Evolutionary conservation across 2,329 filamentous ascomycete genomes (phyloP).

Genomic region (Xylaria sp.): DNA sequence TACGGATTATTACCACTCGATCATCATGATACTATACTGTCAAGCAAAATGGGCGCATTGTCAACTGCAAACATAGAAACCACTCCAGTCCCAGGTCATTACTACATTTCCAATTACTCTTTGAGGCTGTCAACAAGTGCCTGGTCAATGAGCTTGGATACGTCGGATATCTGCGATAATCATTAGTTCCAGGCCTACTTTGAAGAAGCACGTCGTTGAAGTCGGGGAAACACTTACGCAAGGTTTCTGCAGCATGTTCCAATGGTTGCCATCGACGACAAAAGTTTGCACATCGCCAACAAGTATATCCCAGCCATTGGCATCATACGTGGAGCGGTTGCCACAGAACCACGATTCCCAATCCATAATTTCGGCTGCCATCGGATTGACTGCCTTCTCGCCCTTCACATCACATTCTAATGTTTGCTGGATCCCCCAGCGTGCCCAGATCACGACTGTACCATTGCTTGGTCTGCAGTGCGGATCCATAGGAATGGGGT

Average conservation of each 20-base stretch:
- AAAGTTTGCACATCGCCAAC: constrained; percentile 12
- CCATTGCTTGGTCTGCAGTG: constrained; percentile 6
- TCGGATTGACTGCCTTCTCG: background rate
- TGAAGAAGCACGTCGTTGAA: background rate
- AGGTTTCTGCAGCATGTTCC: constrained; percentile 16
- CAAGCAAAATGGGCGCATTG: background rate
- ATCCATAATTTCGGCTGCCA: constrained; percentile 13
- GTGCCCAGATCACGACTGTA: constrained; percentile 18
- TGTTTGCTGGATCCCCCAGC: constrained; percentile 9
- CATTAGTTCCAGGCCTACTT: background rate
- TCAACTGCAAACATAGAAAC: background rate
- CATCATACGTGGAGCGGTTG: constrained; percentile 11
- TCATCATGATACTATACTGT: too few relatives aligned
- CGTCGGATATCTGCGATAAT: constrained; percentile 2
- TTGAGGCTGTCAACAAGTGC: background rate
- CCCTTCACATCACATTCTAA: background rate
- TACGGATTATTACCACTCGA: too few relatives aligned
- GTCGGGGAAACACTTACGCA: constrained; percentile 13
- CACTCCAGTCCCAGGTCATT: too few relatives aligned
- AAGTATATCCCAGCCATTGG: constrained; percentile 17
- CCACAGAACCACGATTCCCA: constrained; percentile 16
- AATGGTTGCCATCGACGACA: constrained; percentile 18
- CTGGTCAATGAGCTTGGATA: constrained; percentile 11
- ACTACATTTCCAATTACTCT: background rate
- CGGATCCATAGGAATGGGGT: constrained; percentile 12